Percentiles rank a stretch among this genome's conserved stretches.
phyloP scores from a whole-genome alignment of 331 rosid species.

The Malus hybrid region DNA sequence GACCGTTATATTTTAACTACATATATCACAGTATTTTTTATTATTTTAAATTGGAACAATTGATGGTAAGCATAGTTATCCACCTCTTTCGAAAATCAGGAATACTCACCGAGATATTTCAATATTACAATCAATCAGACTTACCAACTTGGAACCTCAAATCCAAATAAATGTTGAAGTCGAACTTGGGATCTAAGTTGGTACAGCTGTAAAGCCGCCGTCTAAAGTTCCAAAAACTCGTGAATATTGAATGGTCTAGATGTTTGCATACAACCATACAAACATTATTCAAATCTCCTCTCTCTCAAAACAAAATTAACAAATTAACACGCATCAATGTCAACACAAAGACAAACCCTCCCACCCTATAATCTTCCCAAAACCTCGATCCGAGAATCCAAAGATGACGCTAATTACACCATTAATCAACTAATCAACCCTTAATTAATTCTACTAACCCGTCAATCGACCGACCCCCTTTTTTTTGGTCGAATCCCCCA shows the following conservation, averaged over 20 bases:
- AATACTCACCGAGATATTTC: fast-evolving
- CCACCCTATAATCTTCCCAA: not conserved
- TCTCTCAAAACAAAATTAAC: not conserved
- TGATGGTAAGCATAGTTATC: no score
- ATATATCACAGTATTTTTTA: no score
- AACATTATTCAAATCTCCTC: not conserved
- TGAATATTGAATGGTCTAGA: not conserved
- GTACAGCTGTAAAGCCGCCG: not conserved
- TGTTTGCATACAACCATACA: not conserved
- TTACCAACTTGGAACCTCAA: fast-evolving
- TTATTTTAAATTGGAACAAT: no score
- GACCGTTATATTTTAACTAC: no score
- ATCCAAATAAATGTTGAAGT: no score
- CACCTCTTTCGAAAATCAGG: fast-evolving
- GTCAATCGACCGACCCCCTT: not conserved
- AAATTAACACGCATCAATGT: not conserved
- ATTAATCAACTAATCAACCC: not conserved
- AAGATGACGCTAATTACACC: not conserved
- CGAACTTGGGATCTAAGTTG: not conserved
- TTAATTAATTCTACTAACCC: not conserved
- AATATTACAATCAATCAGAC: fast-evolving
- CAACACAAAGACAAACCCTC: not conserved
- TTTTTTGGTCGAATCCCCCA: not conserved
- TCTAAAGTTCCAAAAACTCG: not conserved
- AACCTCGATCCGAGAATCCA: conserved; percentile 4